Evolutionary conservation across 371 early-diverging fungal species (phyloP).

Genomic region (Mucor piriformis): DNA sequence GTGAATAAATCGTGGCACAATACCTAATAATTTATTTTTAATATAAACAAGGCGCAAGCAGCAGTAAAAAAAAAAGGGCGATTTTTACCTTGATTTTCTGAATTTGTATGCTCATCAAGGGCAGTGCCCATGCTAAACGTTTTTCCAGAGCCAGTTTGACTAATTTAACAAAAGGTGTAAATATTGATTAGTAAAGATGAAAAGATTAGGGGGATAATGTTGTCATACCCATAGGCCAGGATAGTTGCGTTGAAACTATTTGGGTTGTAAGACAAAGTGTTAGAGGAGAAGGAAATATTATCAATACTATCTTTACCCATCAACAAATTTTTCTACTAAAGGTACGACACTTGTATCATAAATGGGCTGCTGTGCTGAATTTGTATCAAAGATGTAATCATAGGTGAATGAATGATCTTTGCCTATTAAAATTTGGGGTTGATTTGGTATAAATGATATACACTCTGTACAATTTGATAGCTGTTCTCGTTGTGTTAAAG

Average conservation of each 20-base stretch:
- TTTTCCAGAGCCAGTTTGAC: conserved; percentile 54
- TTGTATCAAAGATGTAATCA: conserved; percentile 82
- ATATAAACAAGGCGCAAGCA: neutral
- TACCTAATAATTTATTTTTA: conserved; percentile 57
- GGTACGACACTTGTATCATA: conserved; percentile 72
- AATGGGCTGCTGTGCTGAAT: conserved; percentile 67
- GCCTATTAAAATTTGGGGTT: conserved; percentile 66
- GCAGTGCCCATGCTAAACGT: conserved; percentile 66
- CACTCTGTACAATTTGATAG: conserved; percentile 70
- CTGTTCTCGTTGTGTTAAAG: conserved; percentile 77
- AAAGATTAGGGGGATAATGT: neutral
- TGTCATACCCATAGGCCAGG: conserved; percentile 91
- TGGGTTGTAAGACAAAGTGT: conserved; percentile 1
- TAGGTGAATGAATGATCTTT: conserved; percentile 80
- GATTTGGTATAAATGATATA: conserved; percentile 63
- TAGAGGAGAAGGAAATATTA: conserved; percentile 2
- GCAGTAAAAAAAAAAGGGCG: neutral
- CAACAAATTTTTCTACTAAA: conserved; percentile 83
- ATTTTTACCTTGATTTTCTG: conserved; percentile 32
- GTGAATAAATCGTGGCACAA: conserved; percentile 85
- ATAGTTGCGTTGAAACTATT: conserved; percentile 82
- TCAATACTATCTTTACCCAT: conserved; percentile 67
- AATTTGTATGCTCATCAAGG: conserved; percentile 41
- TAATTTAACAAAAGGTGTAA: too few relatives aligned
- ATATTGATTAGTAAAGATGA: conserved; percentile 16